Percentiles rank a stretch among this genome's conserved stretches.
phyloP scores from a whole-genome alignment of 495 filamentous ascomycete genomes.

The Opeltia flavorubescens region DNA sequence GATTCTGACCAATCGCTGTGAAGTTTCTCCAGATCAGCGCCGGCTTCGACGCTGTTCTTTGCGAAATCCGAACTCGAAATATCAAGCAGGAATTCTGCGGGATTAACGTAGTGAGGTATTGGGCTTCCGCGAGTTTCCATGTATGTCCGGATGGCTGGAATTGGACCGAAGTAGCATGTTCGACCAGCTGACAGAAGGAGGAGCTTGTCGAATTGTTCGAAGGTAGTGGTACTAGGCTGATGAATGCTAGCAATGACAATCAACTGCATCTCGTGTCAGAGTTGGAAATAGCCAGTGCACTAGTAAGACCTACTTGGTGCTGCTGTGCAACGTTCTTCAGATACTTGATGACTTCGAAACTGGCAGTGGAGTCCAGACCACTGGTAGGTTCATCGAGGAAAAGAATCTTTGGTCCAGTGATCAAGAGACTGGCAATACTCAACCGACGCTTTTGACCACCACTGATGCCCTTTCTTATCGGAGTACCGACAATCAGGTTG shows the following conservation, averaged over 20 bases:
- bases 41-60: slow-evolving; percentile 25
- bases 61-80: slow-evolving; percentile 62
- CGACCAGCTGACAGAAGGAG: slow-evolving; percentile 56
- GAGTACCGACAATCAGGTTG: slow-evolving; percentile 58
- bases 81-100: slow-evolving; percentile 65
- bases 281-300: neutral
- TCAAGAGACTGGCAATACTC: slow-evolving; percentile 65
- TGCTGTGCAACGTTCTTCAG: slow-evolving; percentile 45
- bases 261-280: slow-evolving; percentile 25
- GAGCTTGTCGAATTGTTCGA: slow-evolving; percentile 65
- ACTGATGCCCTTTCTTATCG: slow-evolving; percentile 62
- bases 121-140: slow-evolving; percentile 43
- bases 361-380: slow-evolving; percentile 58
- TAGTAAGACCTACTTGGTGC: slow-evolving; percentile 40
- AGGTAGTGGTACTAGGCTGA: slow-evolving; percentile 64
- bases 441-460: slow-evolving; percentile 69
- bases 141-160: slow-evolving; percentile 35
- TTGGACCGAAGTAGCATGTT: slow-evolving; percentile 54
- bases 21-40: slow-evolving; percentile 7
- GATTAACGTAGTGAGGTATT: slow-evolving; percentile 55
- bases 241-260: slow-evolving; percentile 69
- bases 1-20: slow-evolving; percentile 7
- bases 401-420: slow-evolving; percentile 63
- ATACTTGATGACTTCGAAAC: slow-evolving; percentile 53
- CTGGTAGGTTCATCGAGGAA: slow-evolving; percentile 76